Conservation (phyloP, 2,329 filamentous ascomycete species). For the Chrysosporium queenslandicum region DNA sequence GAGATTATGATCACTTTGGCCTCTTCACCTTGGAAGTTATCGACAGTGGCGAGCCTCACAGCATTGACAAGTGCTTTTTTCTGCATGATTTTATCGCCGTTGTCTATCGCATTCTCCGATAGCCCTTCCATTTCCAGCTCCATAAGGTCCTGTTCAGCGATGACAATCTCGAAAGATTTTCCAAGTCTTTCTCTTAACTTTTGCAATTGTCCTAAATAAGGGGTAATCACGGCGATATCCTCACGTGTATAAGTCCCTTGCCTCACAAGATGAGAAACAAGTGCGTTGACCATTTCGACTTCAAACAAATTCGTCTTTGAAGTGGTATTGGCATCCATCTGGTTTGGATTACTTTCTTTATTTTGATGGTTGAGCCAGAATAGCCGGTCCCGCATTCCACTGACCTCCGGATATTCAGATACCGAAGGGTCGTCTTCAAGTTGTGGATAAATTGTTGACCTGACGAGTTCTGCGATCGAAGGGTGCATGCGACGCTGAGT, state of each 20-base stretch:
- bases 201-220: slow-evolving; percentile 46
- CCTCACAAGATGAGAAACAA: slow-evolving; percentile 55
- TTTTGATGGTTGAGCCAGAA: slow-evolving; percentile 46
- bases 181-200: slow-evolving; percentile 35
- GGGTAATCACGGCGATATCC: slow-evolving; percentile 62
- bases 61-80: slow-evolving; percentile 6
- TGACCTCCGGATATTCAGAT: slow-evolving; percentile 33
- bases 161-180: slow-evolving; percentile 47
- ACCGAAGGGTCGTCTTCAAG: slow-evolving; percentile 44
- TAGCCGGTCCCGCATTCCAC: slow-evolving; percentile 40
- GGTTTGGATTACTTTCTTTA: slow-evolving; percentile 29
- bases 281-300: slow-evolving; percentile 50
- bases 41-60: slow-evolving; percentile 7
- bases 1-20: slow-evolving; percentile 28
- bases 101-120: not conserved
- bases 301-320: slow-evolving; percentile 47
- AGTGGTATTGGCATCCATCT: slow-evolving; percentile 23
- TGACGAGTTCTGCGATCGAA: slow-evolving; percentile 49
- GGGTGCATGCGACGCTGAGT: slow-evolving; percentile 59
- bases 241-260: slow-evolving; percentile 51
- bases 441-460: slow-evolving; percentile 48
- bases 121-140: slow-evolving; percentile 39
- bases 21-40: slow-evolving; percentile 28
- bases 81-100: not conserved
- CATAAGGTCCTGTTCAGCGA: slow-evolving; percentile 54